phyloP scores from a whole-genome alignment of 306 rosid genomes.

The Lablab purpureus region DNA sequence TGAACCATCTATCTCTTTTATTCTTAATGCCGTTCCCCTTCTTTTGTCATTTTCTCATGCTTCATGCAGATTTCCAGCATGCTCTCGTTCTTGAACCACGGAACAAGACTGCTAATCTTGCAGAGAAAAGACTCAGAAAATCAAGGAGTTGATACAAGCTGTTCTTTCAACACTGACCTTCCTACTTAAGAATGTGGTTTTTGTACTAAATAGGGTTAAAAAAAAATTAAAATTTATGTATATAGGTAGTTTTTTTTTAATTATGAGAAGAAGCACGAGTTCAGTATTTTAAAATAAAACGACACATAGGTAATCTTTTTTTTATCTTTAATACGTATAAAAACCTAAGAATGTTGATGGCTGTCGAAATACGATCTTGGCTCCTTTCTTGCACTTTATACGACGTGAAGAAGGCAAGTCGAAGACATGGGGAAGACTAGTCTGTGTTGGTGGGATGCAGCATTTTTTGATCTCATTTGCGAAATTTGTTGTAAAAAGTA shows the following conservation, averaged over 20 bases:
- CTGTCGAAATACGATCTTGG: neutral
- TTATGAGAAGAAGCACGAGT: too few species aligned
- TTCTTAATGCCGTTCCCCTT: conserved; percentile 14
- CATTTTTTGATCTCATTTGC: conserved; percentile 38
- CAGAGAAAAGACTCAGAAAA: conserved; percentile 72
- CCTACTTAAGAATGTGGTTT: too few species aligned
- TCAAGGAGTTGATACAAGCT: conserved; percentile 52
- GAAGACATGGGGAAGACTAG: conserved; percentile 1
- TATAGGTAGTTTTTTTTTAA: too few species aligned
- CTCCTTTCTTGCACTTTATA: neutral
- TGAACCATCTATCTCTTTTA: neutral
- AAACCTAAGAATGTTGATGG: conserved; percentile 31
- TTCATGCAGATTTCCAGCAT: conserved; percentile 78
- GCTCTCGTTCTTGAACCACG: conserved; percentile 87
- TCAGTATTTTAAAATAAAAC: too few species aligned
- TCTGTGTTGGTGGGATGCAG: conserved; percentile 24
- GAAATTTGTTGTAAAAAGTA: conserved; percentile 30
- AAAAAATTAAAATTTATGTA: too few species aligned
- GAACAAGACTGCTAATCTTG: conserved; percentile 72
- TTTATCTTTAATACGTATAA: too few species aligned
- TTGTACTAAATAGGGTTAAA: too few species aligned
- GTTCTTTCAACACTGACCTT: conserved; percentile 10
- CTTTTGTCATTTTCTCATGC: conserved; percentile 28
- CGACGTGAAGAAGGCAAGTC: conserved; percentile 1
- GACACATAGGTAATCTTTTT: too few species aligned